Percentiles rank a stretch among this genome's conserved stretches.
phyloP scores from a whole-genome alignment of 768 basidiomycete genomes.

The Lactifluus echinatus region DNA sequence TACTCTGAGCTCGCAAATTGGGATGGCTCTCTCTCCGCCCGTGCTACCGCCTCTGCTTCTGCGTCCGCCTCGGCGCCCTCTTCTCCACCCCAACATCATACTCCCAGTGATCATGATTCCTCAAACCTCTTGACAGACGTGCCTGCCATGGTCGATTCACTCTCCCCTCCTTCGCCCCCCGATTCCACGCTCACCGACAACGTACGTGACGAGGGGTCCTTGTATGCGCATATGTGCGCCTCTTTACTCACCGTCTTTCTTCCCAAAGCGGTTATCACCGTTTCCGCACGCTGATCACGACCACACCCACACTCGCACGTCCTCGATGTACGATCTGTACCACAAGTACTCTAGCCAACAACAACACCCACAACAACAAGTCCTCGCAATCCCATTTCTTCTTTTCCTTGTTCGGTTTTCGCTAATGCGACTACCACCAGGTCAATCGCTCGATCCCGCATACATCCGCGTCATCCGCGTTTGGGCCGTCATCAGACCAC shows the following conservation, averaged over 20 bases:
- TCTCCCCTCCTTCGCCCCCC: not conserved
- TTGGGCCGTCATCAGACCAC: not conserved
- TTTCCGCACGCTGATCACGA: not conserved
- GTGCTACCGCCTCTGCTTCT: not conserved
- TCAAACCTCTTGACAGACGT: not conserved
- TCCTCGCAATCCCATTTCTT: not conserved
- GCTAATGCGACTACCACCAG: not conserved
- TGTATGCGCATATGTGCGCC: not conserved
- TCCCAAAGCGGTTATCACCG: not conserved
- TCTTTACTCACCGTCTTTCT: not conserved
- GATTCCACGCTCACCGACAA: not conserved
- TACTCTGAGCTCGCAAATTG: conserved; percentile 18
- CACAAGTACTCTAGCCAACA: not conserved
- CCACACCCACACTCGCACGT: not conserved
- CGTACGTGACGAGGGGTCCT: not conserved
- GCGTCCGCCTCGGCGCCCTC: not conserved
- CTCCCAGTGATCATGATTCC: not conserved
- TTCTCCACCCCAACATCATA: not conserved
- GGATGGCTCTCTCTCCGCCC: conserved; percentile 8
- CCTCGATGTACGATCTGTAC: not conserved
- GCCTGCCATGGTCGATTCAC: not conserved
- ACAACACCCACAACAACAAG: conserved; percentile 5
- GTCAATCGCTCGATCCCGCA: not conserved
- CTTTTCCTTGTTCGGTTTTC: not conserved
- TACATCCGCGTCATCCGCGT: not conserved